Evolutionary conservation across 2,329 filamentous ascomycete genomes (phyloP).

Genomic region (Tolypocladium capitatum): DNA sequence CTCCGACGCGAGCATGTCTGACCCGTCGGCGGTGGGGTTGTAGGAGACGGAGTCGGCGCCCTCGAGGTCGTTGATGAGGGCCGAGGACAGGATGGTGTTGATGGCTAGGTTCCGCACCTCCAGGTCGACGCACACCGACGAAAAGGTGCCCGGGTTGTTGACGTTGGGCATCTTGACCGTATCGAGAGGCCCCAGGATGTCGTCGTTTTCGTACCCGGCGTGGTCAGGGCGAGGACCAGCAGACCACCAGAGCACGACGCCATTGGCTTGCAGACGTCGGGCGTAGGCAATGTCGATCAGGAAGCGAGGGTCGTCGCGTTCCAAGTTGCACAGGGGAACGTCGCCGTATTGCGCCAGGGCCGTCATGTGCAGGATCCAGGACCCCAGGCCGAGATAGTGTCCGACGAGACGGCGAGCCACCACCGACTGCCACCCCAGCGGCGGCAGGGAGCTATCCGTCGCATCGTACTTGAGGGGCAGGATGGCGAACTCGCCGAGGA

Average conservation of each 20-base stretch:
- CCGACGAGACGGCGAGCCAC: conserved; percentile 74
- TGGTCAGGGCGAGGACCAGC: conserved; percentile 77
- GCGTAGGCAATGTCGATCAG: conserved; percentile 95
- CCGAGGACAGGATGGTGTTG: conserved; percentile 94
- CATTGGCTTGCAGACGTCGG: conserved; percentile 74
- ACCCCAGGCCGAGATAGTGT: conserved; percentile 84
- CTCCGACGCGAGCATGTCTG: conserved; percentile 58
- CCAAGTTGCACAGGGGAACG: conserved; percentile 87
- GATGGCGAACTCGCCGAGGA: conserved; percentile 72
- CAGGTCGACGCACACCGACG: conserved; percentile 91
- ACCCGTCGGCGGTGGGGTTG: conserved; percentile 39
- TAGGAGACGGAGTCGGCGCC: conserved; percentile 78
- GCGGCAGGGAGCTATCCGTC: conserved; percentile 75
- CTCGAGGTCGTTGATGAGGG: conserved; percentile 91
- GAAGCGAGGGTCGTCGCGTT: conserved; percentile 86
- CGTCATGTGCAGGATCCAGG: conserved; percentile 81
- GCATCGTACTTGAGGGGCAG: conserved; percentile 70
- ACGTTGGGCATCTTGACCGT: conserved; percentile 82
- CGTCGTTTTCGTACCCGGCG: conserved; percentile 88
- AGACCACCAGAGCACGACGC: conserved; percentile 97
- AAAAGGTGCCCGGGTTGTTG: conserved; percentile 87
- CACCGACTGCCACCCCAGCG: conserved; percentile 86
- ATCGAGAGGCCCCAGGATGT: conserved; percentile 71
- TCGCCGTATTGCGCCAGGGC: conserved; percentile 85
- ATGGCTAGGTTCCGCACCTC: conserved; percentile 90